Base-by-base conservation (phyloP, 176 grass and related monocot genomes). In the Pontederia paniculata region DNA sequence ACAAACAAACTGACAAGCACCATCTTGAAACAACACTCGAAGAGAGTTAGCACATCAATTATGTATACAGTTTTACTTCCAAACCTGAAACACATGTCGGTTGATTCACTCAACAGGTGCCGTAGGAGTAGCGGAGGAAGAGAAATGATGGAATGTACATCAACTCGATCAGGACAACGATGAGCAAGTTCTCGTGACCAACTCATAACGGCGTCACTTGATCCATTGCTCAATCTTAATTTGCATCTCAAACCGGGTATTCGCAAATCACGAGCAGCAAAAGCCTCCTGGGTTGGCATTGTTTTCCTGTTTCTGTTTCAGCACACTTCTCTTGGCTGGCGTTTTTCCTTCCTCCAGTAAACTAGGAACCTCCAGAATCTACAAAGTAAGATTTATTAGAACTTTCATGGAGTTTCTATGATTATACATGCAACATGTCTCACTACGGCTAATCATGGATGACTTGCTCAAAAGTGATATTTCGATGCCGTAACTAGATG, bases 291-390 rank as follows among this genome's bases (percentile, higher is more conserved):
- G 52, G 59, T 66, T 89, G 54, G 73, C 70, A 41, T 46, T 68
- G 46, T 58, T 81, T 55, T 88, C 93, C 25, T 81, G 83, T 75
- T 98, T 88, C 57, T 88, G 93, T 73, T 91, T 91, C 66, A 98
- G 68, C 50, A 66, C 74, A 72, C 84, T 82, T 74, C 75, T 84
- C 77, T 84, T 90, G 19, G 81, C 85, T 25, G 85, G 80, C 1
- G 74, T 84, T 25, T 79, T 87, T 57, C 83, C 93, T 91, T 91
- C 83, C 23, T 84, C 93, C 74, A 81, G 68, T 20, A 90, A 78
- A 54, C 80, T 86, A n/a, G 93, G 86, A 55, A 97, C 83, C 50
- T 86, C 80, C 5, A 97, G 65, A 69, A 97, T 97, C 93, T 97
- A 77, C 46, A 69, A 71, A 21, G 17, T 67, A n/a, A 60, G 1